Evolutionary conservation across 1,284 basidiomycete genomes (phyloP).

Genomic region (Tilletia caries): DNA sequence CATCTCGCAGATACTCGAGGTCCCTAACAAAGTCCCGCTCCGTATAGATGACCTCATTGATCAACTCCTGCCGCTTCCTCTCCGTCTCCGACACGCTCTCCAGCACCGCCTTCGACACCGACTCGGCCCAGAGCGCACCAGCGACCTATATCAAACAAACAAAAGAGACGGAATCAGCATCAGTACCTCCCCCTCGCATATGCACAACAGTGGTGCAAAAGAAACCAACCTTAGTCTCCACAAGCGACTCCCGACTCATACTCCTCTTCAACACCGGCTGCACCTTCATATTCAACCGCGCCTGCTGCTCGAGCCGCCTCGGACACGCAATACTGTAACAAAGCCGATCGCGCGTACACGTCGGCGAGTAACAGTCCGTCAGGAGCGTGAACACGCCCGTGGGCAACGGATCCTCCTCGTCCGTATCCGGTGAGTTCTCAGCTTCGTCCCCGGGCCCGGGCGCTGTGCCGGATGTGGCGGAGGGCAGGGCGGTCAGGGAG

Average conservation of each 20-base stretch:
- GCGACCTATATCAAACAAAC: slow-evolving; percentile 24
- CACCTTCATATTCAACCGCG: slow-evolving; percentile 79
- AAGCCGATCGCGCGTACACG: slow-evolving; percentile 83
- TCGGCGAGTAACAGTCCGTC: slow-evolving; percentile 97
- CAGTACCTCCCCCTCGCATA: too few relatives aligned
- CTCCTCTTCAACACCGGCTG: slow-evolving; percentile 73
- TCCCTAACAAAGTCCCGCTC: slow-evolving; percentile 96
- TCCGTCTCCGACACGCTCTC: slow-evolving; percentile 87
- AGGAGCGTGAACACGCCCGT: slow-evolving; percentile 94
- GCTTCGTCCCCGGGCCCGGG: not conserved
- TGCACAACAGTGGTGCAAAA: slow-evolving; percentile 56
- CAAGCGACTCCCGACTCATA: slow-evolving; percentile 75
- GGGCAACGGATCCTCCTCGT: slow-evolving; percentile 66
- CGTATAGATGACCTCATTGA: slow-evolving; percentile 98
- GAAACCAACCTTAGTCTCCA: slow-evolving; percentile 63
- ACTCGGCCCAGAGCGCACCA: slow-evolving; percentile 90
- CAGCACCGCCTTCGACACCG: slow-evolving; percentile 87
- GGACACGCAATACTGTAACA: slow-evolving; percentile 99
- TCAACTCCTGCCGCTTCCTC: slow-evolving; percentile 95
- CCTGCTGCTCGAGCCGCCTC: slow-evolving; percentile 86
- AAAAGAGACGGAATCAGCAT: not conserved
- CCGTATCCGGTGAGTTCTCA: slow-evolving; percentile 30
- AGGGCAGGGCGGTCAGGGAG: slow-evolving; percentile 65
- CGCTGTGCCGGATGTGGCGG: not conserved
- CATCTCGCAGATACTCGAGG: slow-evolving; percentile 95